Percentiles rank a stretch among this genome's conserved stretches.
Conservation (phyloP, 1,139 yeast genomes). For the Blastobotrys petasosporus region DNA sequence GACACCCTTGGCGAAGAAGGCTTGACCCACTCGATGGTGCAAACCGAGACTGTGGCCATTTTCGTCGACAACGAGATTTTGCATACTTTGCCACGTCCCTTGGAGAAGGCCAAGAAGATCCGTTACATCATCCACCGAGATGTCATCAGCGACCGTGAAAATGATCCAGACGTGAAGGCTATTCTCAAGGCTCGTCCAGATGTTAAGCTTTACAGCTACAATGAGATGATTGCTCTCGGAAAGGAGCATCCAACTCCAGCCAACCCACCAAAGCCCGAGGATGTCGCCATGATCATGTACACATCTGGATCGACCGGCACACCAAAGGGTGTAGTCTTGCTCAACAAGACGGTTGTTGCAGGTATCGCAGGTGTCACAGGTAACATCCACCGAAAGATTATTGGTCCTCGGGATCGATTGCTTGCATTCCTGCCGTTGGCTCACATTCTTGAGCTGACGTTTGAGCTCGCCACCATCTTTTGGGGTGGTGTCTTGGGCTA, state of each 20-base stretch:
- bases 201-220: constrained; percentile 55
- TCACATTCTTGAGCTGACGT: constrained; percentile 87
- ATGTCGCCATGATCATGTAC: constrained; percentile 89
- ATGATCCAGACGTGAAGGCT: constrained; percentile 60
- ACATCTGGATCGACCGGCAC: constrained; percentile 98
- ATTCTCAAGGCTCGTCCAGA: constrained; percentile 70
- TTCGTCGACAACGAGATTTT: constrained; percentile 79
- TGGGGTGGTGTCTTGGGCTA: constrained; percentile 93
- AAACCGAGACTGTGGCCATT: constrained; percentile 72
- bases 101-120: constrained; percentile 56
- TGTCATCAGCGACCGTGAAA: constrained; percentile 53
- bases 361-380: constrained; percentile 79
- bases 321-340: constrained; percentile 93
- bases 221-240: constrained; percentile 66
- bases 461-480: constrained; percentile 70
- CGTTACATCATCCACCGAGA: constrained; percentile 70
- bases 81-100: constrained; percentile 60
- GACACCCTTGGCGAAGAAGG: constrained; percentile 95
- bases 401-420: constrained; percentile 56
- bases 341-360: constrained; percentile 70
- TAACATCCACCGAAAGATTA: constrained; percentile 50
- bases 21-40: constrained; percentile 73
- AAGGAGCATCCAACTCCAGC: constrained; percentile 39
- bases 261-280: constrained; percentile 61
- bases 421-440: constrained; percentile 93